These are phyloP conservation scores for Spinellus fusiger DNA, from an alignment of 192 early-diverging fungal species.

Conservation along the genomic window DNA sequence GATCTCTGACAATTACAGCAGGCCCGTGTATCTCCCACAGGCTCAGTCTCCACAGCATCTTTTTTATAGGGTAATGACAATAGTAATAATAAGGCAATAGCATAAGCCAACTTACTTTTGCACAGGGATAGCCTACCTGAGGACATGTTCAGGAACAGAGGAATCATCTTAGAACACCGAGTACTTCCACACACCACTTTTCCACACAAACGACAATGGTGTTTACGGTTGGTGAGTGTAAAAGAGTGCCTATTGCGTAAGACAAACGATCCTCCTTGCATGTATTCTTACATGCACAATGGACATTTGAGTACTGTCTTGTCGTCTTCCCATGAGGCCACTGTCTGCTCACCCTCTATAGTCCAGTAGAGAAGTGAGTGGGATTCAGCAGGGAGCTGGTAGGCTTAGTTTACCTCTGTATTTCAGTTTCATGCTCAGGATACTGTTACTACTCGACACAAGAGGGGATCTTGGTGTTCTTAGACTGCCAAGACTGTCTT, in stretches of 20 bases:
- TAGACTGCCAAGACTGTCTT: conserved; percentile 22
- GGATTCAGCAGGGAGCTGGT: neutral
- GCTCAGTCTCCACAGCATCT: conserved; percentile 32
- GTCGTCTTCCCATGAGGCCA: conserved; percentile 14
- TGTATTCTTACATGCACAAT: conserved; percentile 8
- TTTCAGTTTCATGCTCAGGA: conserved; percentile 24
- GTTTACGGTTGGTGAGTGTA: conserved; percentile 12
- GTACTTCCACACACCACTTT: conserved; percentile 7
- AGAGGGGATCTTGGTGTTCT: conserved; percentile 8
- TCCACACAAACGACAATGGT: conserved; percentile 16
- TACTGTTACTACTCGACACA: conserved; percentile 17
- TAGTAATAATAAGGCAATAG: neutral
- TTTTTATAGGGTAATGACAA: too few relatives aligned
- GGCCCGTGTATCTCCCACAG: conserved; percentile 48
- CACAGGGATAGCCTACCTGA: neutral
- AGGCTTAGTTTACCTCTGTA: neutral
- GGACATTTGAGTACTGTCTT: conserved; percentile 7
- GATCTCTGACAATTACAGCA: conserved; percentile 55
- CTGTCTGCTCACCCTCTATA: conserved; percentile 13
- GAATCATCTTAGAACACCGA: conserved; percentile 16
- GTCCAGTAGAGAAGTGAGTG: neutral
- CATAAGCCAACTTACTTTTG: neutral
- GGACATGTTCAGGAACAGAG: conserved; percentile 9
- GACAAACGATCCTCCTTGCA: neutral
- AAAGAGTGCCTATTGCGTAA: conserved; percentile 3